These are phyloP conservation scores for Prasinococcaceae sp. DNA, from an alignment of 139 green algal genomes.

Conservation along the genomic window DNA sequence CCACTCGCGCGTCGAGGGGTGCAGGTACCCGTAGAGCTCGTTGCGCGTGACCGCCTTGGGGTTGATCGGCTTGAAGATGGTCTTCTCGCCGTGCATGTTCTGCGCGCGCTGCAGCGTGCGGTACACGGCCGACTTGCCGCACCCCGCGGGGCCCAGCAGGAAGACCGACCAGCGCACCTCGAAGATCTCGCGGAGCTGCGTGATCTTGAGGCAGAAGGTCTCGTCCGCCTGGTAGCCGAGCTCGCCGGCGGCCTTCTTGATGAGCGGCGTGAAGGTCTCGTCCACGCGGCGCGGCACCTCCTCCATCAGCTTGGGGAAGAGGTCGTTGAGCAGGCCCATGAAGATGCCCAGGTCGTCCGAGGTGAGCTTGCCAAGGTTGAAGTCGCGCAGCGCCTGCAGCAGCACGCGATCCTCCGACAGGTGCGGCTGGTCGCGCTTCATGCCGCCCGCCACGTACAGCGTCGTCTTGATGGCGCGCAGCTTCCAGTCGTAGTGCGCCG, in stretches of 20 bases:
- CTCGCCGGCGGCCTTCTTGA: slow-evolving; percentile 50
- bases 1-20: slow-evolving; percentile 76
- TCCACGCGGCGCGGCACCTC: slow-evolving; percentile 62
- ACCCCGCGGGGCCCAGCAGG: slow-evolving; percentile 71
- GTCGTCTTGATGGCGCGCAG: slow-evolving; percentile 94
- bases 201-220: slow-evolving; percentile 79
- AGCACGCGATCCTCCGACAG: slow-evolving; percentile 80
- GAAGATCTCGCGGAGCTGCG: slow-evolving; percentile 54
- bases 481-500: slow-evolving; percentile 89
- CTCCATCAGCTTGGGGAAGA: slow-evolving; percentile 75
- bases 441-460: slow-evolving; percentile 78
- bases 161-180: slow-evolving; percentile 81
- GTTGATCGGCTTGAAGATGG: slow-evolving; percentile 64
- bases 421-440: slow-evolving; percentile 66
- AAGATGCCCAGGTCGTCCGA: slow-evolving; percentile 79
- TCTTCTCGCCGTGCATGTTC: slow-evolving; percentile 51
- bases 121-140: slow-evolving; percentile 84
- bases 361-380: slow-evolving; percentile 87
- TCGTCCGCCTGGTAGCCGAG: slow-evolving; percentile 72
- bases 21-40: slow-evolving; percentile 82
- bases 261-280: slow-evolving; percentile 48
- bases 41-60: slow-evolving; percentile 80
- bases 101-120: slow-evolving; percentile 68
- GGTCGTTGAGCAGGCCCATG: slow-evolving; percentile 77
- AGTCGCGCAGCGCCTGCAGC: slow-evolving; percentile 78